phyloP scores from a whole-genome alignment of 805 yeast species.

The Diddensiella santjacobensis region DNA sequence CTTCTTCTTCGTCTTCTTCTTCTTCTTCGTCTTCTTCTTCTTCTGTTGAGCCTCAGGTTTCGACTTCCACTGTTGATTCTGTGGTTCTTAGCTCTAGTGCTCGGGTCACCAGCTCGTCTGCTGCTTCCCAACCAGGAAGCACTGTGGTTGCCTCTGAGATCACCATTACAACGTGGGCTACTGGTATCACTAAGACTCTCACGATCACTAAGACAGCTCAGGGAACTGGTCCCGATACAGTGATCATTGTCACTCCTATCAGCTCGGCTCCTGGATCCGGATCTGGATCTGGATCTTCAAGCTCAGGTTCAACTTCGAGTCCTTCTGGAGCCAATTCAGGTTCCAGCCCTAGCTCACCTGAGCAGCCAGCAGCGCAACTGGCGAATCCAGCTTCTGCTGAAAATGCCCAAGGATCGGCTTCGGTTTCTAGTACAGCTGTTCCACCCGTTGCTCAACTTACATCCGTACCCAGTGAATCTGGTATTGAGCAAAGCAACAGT shows the following conservation, averaged over 20 bases:
- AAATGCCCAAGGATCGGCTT: not conserved
- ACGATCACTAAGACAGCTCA: constrained; percentile 3
- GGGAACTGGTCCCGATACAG: constrained; percentile 3
- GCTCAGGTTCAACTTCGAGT: not conserved
- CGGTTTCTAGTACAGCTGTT: not conserved
- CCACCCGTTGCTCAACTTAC: not conserved
- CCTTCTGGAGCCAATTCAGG: not conserved
- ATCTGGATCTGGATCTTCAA: constrained; percentile 7
- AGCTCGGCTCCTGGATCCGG: constrained; percentile 4
- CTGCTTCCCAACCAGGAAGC: not conserved
- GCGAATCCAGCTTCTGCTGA: constrained; percentile 1
- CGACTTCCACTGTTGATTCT: too few relatives aligned
- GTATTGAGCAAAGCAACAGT: not conserved
- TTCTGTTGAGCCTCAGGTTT: too few relatives aligned
- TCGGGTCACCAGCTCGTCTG: not conserved
- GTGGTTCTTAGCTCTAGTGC: not conserved
- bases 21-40: not conserved
- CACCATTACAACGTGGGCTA: not conserved
- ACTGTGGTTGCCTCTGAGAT: constrained; percentile 1
- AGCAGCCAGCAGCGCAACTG: constrained; percentile 1
- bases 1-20: not conserved
- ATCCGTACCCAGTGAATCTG: not conserved
- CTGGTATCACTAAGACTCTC: constrained; percentile 1
- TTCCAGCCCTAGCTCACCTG: constrained; percentile 8
- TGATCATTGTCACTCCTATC: not conserved